Evolutionary conservation across 257 asterid genomes (phyloP).

Genomic region (Apocynum venetum): DNA sequence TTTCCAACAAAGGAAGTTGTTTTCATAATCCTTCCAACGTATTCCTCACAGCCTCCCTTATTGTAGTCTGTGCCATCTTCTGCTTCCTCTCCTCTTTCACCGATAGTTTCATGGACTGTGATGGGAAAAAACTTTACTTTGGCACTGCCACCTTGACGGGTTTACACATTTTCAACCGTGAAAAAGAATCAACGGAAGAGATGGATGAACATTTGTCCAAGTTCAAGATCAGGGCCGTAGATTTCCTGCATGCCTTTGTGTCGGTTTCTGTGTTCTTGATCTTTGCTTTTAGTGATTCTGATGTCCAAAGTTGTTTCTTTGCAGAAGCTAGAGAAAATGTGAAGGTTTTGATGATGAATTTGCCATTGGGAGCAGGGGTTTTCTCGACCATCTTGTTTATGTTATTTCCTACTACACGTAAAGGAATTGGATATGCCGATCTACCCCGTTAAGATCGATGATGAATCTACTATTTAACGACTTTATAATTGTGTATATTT

Average conservation of each 20-base stretch:
- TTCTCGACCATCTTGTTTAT: constrained; percentile 53
- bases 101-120: constrained; percentile 37
- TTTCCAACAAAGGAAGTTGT: constrained; percentile 52
- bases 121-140: constrained; percentile 36
- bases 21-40: constrained; percentile 28
- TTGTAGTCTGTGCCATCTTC: constrained; percentile 30
- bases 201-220: constrained; percentile 20
- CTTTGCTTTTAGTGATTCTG: constrained; percentile 47
- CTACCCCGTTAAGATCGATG: neutral
- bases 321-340: constrained; percentile 29
- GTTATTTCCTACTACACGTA: constrained; percentile 54
- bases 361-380: constrained; percentile 53
- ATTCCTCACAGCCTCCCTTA: constrained; percentile 31
- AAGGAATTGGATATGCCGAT: constrained; percentile 60
- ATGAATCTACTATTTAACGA: neutral
- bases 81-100: constrained; percentile 59
- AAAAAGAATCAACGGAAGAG: constrained; percentile 1
- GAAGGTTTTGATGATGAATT: constrained; percentile 44
- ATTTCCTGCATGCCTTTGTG: constrained; percentile 47
- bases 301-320: constrained; percentile 49
- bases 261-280: constrained; percentile 48
- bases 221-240: constrained; percentile 35
- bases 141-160: constrained; percentile 58
- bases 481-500: neutral
- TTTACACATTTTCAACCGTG: constrained; percentile 37